phyloP scores from a whole-genome alignment of 768 basidiomycete genomes.

The Termitomyces sp. region DNA sequence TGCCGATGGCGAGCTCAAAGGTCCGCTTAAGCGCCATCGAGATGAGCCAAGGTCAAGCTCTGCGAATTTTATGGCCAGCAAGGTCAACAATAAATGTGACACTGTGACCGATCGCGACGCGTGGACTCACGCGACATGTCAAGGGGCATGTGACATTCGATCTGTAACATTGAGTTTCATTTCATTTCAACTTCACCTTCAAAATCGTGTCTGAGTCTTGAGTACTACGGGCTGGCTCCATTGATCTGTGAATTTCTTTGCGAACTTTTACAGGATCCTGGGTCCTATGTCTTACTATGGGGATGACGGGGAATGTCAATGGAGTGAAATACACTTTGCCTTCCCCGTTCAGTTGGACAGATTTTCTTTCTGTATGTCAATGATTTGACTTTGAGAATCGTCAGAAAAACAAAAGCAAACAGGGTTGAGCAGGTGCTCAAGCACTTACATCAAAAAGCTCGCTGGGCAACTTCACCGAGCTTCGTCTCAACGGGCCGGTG shows the following conservation, averaged over 20 bases:
- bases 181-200: too few relatives aligned
- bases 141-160: neutral
- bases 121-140: neutral
- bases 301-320: neutral
- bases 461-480: neutral
- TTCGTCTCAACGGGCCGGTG: neutral
- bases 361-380: neutral
- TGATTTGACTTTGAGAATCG: neutral
- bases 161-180: neutral
- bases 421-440: neutral
- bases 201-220: neutral
- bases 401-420: neutral
- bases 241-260: neutral
- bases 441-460: neutral
- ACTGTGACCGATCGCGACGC: constrained; percentile 18
- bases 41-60: neutral
- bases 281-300: neutral
- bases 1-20: constrained; percentile 11
- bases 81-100: constrained; percentile 13
- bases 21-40: constrained; percentile 15
- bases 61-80: neutral
- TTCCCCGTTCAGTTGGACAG: neutral
- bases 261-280: neutral
- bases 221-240: neutral
- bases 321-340: neutral